phyloP scores from a whole-genome alignment of 352 stramenopile genomes.

The Globisporangium uncinulatum region DNA sequence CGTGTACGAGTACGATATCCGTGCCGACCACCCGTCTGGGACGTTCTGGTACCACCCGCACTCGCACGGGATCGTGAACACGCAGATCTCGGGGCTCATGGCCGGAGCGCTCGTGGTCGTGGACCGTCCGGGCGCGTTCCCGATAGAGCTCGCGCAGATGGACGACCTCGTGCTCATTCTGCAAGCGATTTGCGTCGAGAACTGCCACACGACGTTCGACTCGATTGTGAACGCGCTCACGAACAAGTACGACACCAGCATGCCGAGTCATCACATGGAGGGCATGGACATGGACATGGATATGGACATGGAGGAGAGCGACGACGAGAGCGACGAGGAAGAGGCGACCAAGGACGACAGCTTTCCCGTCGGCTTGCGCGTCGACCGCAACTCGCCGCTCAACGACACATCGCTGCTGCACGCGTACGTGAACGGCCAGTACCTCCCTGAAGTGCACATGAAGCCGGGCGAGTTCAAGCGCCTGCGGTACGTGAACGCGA shows the following conservation, averaged over 20 bases:
- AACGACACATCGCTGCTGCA: slow-evolving; percentile 69
- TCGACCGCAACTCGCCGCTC: slow-evolving; percentile 40
- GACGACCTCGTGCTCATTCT: slow-evolving; percentile 63
- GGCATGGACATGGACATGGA: slow-evolving; percentile 19
- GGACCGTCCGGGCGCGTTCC: slow-evolving; percentile 52
- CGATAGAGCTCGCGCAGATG: slow-evolving; percentile 42
- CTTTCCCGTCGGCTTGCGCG: slow-evolving; percentile 37
- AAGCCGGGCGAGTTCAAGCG: slow-evolving; percentile 52
- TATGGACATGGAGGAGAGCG: slow-evolving; percentile 14
- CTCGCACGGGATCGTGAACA: slow-evolving; percentile 66
- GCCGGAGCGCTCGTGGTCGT: slow-evolving; percentile 57
- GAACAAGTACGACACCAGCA: slow-evolving; percentile 33
- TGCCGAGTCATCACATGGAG: slow-evolving; percentile 12
- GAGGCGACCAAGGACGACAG: slow-evolving; percentile 10
- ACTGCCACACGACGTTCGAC: slow-evolving; percentile 62
- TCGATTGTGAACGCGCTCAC: slow-evolving; percentile 48
- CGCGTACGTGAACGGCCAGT: slow-evolving; percentile 73
- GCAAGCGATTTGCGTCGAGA: slow-evolving; percentile 61
- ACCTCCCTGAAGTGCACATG: slow-evolving; percentile 53
- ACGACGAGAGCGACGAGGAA: slow-evolving; percentile 14
- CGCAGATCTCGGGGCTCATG: slow-evolving; percentile 72
- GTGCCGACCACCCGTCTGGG: slow-evolving; percentile 52
- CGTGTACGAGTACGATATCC: slow-evolving; percentile 65
- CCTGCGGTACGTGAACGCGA: slow-evolving; percentile 65
- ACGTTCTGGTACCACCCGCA: slow-evolving; percentile 85